Conservation (phyloP, 768 basidiomycete species). For the Russula dissimulans region DNA sequence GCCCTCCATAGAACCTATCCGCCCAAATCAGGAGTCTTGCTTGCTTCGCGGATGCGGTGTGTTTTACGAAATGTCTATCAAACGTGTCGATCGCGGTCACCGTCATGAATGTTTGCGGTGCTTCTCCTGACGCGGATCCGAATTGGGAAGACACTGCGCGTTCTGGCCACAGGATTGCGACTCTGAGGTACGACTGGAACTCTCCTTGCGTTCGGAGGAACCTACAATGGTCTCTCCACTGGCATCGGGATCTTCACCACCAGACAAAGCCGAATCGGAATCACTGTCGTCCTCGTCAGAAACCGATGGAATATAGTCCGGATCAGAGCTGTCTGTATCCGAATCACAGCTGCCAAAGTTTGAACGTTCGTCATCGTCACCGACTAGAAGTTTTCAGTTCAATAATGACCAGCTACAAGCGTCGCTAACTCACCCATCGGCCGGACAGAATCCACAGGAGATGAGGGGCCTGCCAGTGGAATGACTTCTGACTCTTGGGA, state of each 20-base stretch:
- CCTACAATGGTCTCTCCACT: background rate
- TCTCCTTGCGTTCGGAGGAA: background rate
- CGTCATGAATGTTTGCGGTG: background rate
- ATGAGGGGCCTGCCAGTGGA: background rate
- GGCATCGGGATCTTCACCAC: background rate
- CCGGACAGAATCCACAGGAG: background rate
- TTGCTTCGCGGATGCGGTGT: no score
- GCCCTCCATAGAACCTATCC: no score
- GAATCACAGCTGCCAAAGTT: background rate
- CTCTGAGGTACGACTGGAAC: background rate
- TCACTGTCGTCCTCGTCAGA: background rate
- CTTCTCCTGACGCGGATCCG: background rate
- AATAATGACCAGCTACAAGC: background rate
- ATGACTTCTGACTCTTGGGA: background rate
- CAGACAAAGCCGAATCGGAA: background rate
- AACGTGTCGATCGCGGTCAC: no score
- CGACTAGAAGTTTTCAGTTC: background rate
- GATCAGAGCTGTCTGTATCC: background rate
- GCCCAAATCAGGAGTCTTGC: no score
- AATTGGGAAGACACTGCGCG: background rate
- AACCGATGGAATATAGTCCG: background rate
- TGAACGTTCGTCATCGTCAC: background rate
- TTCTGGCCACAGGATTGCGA: background rate
- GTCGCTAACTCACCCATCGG: background rate
- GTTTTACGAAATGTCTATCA: no score